phyloP scores from a whole-genome alignment of 2,329 filamentous ascomycete genomes.

The Ceratocystis lukuohia region DNA sequence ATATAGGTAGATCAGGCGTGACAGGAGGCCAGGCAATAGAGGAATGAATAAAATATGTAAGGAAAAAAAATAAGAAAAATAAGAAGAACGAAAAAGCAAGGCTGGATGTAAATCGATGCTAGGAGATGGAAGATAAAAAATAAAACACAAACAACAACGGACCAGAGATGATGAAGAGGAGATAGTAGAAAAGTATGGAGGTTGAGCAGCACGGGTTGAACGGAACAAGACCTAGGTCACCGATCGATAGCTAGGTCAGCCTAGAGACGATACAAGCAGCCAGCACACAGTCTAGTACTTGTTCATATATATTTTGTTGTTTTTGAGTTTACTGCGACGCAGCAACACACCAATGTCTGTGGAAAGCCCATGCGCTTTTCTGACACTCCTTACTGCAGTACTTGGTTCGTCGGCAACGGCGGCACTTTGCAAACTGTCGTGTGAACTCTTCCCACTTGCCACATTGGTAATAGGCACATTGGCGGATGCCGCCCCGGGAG shows the following conservation, averaged over 20 bases:
- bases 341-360: constrained; percentile 91
- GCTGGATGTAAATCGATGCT: neutral
- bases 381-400: constrained; percentile 99
- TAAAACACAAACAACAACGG: neutral
- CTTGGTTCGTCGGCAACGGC: constrained; percentile 88
- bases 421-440: constrained; percentile 94
- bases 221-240: neutral
- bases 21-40: constrained; percentile 14
- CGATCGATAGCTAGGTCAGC: neutral
- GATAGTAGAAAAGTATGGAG: neutral
- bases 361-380: constrained; percentile 96
- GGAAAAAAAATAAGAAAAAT: constrained; percentile 14
- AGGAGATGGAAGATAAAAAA: neutral
- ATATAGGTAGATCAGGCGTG: constrained; percentile 6
- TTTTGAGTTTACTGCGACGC: constrained; percentile 39
- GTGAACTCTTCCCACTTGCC: constrained; percentile 97
- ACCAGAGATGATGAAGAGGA: neutral
- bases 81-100: constrained; percentile 8
- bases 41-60: constrained; percentile 13
- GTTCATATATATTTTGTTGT: neutral
- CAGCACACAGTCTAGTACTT: neutral
- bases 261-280: neutral
- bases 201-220: neutral
- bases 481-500: constrained; percentile 79
- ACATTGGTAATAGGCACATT: constrained; percentile 96